Percentiles rank a stretch among this genome's conserved stretches.
These are phyloP conservation scores for Cylindrotheca closterium DNA, from an alignment of 108 stramenopile species.

Conservation along the genomic window DNA sequence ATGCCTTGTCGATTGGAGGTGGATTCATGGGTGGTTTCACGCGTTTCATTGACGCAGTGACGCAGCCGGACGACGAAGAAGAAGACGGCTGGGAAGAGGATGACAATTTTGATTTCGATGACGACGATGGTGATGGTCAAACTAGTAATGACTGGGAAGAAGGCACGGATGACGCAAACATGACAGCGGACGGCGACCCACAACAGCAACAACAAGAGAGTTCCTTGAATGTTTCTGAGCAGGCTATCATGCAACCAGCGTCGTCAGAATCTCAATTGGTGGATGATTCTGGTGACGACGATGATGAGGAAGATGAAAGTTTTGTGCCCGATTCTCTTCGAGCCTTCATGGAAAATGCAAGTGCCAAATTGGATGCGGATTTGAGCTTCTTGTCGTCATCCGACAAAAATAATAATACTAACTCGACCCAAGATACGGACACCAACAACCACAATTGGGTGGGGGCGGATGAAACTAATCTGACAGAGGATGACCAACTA, in stretches of 20 bases:
- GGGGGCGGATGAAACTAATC: too few relatives aligned
- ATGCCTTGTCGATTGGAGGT: conserved; percentile 10
- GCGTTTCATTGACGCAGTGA: conserved; percentile 30
- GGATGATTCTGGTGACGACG: conserved; percentile 1
- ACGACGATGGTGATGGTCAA: conserved; percentile 3
- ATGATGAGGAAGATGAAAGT: conserved; percentile 1
- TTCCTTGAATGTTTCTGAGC: too few relatives aligned
- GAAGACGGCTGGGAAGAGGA: conserved; percentile 15
- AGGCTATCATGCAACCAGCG: too few relatives aligned
- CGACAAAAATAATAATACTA: too few relatives aligned
- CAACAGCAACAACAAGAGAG: neutral
- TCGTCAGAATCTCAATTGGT: too few relatives aligned
- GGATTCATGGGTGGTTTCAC: conserved; percentile 40
- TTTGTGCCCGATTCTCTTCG: neutral
- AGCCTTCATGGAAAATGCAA: too few relatives aligned
- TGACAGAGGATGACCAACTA: too few relatives aligned
- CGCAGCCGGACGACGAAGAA: conserved; percentile 7
- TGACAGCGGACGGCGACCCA: neutral
- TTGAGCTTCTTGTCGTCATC: too few relatives aligned
- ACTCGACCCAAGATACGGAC: too few relatives aligned
- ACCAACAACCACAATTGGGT: too few relatives aligned
- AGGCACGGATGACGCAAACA: neutral
- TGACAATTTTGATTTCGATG: neutral
- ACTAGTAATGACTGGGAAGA: conserved; percentile 2
- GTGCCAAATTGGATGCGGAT: too few relatives aligned